phyloP scores from a whole-genome alignment of 2,329 filamentous ascomycete genomes.

The Aspergillus viridinutans region DNA sequence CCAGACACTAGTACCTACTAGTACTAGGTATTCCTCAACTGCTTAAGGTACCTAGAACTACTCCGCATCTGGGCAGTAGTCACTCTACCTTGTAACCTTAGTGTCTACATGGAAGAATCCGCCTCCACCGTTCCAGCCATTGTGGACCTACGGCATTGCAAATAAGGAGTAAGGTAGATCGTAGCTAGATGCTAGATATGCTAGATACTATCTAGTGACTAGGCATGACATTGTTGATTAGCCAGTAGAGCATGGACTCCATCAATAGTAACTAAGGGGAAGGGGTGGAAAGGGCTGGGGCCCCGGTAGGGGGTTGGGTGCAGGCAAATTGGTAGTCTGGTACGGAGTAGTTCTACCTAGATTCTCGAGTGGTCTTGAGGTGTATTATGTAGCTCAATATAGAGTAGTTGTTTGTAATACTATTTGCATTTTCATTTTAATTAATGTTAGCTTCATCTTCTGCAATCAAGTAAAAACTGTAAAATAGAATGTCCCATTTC shows the following conservation, averaged over 20 bases:
- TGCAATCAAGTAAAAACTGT: neutral
- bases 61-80: neutral
- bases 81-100: neutral
- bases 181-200: neutral
- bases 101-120: neutral
- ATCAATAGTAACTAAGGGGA: neutral
- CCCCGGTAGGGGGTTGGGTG: too few relatives aligned
- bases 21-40: neutral
- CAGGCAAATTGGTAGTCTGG: neutral
- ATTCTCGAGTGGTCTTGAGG: too few relatives aligned
- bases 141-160: neutral
- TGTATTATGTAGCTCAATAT: too few relatives aligned
- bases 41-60: neutral
- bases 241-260: neutral
- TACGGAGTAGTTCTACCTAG: too few relatives aligned
- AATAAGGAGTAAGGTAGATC: neutral
- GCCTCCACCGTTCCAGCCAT: neutral
- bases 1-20: neutral
- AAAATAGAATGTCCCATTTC: neutral
- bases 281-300: too few relatives aligned
- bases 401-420: neutral
- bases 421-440: neutral
- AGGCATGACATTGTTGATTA: neutral
- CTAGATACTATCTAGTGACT: neutral
- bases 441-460: neutral